A percentile compares a stretch with the other conserved stretches of the same genome.
Conservation (phyloP, 352 stramenopile genomes). For the Stramenopiles sp. region DNA sequence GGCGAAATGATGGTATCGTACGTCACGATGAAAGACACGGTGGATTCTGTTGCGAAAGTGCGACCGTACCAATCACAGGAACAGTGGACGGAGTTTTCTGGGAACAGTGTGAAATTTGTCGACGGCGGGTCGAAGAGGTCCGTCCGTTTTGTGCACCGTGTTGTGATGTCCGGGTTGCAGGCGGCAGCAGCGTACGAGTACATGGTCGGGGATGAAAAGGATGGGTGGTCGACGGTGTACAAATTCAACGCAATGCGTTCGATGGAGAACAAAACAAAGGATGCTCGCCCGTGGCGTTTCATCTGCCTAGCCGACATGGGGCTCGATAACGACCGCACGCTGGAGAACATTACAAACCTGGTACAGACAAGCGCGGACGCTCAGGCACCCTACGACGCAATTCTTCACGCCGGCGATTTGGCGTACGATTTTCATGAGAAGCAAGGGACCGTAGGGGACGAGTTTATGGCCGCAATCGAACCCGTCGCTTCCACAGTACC, state of each 20-base stretch:
- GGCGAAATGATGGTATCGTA: slow-evolving; percentile 12
- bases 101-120: neutral
- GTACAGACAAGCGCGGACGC: slow-evolving; percentile 27
- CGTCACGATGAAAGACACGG: neutral
- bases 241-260: slow-evolving; percentile 4
- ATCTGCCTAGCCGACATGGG: slow-evolving; percentile 58
- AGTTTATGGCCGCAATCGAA: slow-evolving; percentile 51
- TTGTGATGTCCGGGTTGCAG: neutral
- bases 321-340: slow-evolving; percentile 58
- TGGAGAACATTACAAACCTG: slow-evolving; percentile 61
- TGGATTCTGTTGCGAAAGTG: neutral
- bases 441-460: slow-evolving; percentile 47
- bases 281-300: slow-evolving; percentile 34
- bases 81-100: neutral
- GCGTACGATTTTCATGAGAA: slow-evolving; percentile 58
- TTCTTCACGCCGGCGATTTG: slow-evolving; percentile 64
- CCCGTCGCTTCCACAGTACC: slow-evolving; percentile 55
- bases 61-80: neutral
- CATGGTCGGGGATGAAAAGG: neutral
- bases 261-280: slow-evolving; percentile 9
- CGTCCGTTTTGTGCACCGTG: neutral
- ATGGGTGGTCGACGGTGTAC: neutral
- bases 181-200: neutral
- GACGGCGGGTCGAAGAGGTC: neutral
- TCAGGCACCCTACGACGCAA: slow-evolving; percentile 41